A percentile compares a stretch with the other conserved stretches of the same genome.
Evolutionary conservation across 2,329 filamentous ascomycete genomes (phyloP).

Genomic region (Fusarium sacchari): DNA sequence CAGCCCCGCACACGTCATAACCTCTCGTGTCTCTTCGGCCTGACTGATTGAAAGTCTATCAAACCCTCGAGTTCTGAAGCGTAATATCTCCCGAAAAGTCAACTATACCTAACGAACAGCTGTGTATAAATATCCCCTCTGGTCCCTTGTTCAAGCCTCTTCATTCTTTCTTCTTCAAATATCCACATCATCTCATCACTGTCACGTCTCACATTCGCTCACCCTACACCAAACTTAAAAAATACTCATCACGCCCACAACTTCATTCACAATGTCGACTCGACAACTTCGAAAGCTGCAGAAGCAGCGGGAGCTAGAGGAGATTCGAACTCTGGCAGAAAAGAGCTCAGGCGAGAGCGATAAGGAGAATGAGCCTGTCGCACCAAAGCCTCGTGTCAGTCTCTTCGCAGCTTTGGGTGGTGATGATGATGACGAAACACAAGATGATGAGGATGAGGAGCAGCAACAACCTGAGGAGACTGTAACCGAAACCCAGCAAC

Average conservation of each 20-base stretch:
- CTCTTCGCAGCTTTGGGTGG: slow-evolving; percentile 64
- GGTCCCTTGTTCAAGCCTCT: neutral
- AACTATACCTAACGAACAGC: neutral
- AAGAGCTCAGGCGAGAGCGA: slow-evolving; percentile 45
- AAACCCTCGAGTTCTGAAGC: neutral
- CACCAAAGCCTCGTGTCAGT: slow-evolving; percentile 54
- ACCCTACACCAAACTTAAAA: slow-evolving; percentile 10
- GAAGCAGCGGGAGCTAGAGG: slow-evolving; percentile 59
- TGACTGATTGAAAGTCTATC: neutral
- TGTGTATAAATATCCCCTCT: neutral
- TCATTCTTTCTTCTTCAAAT: neutral
- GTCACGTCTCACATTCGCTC: slow-evolving; percentile 12
- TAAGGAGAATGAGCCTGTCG: slow-evolving; percentile 44
- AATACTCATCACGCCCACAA: neutral
- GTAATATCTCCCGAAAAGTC: neutral
- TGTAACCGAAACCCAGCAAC: slow-evolving; percentile 28
- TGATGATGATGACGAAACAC: slow-evolving; percentile 54
- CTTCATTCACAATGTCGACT: slow-evolving; percentile 57
- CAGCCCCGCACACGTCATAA: slow-evolving; percentile 8
- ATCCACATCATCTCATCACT: neutral
- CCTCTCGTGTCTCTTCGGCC: neutral
- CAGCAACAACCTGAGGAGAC: slow-evolving; percentile 26
- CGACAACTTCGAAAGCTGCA: slow-evolving; percentile 63
- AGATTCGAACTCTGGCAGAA: slow-evolving; percentile 23
- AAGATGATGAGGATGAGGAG: slow-evolving; percentile 48